phyloP scores from a whole-genome alignment of 768 basidiomycete genomes.

The Glaciozyma martinii region DNA sequence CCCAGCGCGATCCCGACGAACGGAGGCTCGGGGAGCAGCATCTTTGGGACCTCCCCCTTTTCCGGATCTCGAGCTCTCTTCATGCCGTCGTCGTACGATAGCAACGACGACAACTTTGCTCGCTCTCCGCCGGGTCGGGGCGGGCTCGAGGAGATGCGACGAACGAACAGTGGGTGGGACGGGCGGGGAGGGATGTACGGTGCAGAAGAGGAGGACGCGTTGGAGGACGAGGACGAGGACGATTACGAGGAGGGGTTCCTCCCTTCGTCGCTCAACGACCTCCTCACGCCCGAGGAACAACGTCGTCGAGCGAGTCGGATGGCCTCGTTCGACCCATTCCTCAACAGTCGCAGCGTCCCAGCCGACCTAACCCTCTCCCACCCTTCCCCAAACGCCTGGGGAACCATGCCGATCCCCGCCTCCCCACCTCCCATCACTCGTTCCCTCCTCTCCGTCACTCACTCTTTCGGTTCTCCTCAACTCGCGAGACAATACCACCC shows the following conservation, averaged over 20 bases:
- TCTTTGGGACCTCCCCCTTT: conserved; percentile 31
- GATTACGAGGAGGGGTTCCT: conserved; percentile 47
- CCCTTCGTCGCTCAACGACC: conserved; percentile 75
- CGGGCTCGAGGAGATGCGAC: background rate
- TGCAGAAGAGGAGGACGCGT: conserved; percentile 27
- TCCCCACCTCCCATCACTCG: background rate
- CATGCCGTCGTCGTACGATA: conserved; percentile 27
- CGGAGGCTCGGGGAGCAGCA: background rate
- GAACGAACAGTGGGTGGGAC: background rate
- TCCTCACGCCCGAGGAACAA: conserved; percentile 80
- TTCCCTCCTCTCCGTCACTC: background rate
- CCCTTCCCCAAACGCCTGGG: background rate
- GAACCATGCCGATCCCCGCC: background rate
- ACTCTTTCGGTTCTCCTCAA: background rate
- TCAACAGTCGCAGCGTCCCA: conserved; percentile 43
- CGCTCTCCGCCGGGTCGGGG: background rate
- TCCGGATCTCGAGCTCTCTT: conserved; percentile 28
- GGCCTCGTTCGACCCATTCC: background rate
- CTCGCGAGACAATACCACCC: background rate
- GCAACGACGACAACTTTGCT: conserved; percentile 13
- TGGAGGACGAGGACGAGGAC: conserved; percentile 16
- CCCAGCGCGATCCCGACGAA: conserved; percentile 1
- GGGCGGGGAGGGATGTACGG: no score
- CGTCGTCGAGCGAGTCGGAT: conserved; percentile 56
- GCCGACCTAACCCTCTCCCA: conserved; percentile 34